Evolutionary conservation across 129 eudicot genomes (phyloP).

Genomic region (Glebionis coronaria): DNA sequence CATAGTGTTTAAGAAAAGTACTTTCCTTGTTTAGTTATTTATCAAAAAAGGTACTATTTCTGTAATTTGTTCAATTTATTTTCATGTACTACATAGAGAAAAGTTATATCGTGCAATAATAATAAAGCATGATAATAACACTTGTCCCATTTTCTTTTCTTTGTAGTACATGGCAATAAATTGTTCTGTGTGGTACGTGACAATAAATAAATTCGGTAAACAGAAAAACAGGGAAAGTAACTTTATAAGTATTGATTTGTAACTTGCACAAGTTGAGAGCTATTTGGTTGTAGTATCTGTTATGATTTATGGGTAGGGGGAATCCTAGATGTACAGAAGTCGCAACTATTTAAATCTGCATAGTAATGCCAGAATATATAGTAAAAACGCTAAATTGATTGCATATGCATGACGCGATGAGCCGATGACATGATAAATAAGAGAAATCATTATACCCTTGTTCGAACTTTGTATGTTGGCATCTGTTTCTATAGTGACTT

Average conservation of each 20-base stretch:
- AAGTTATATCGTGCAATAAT: too few relatives aligned
- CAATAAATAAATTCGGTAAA: too few relatives aligned
- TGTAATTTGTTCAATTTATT: too few relatives aligned
- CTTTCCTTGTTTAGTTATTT: too few relatives aligned
- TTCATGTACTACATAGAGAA: too few relatives aligned
- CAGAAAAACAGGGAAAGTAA: too few relatives aligned
- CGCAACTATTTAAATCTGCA: background rate
- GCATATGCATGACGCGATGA: background rate
- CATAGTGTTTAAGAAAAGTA: background rate
- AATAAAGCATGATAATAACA: too few relatives aligned
- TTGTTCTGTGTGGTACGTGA: too few relatives aligned
- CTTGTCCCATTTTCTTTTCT: too few relatives aligned
- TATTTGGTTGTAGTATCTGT: background rate
- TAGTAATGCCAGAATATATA: background rate
- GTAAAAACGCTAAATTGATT: background rate
- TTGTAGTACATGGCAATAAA: too few relatives aligned
- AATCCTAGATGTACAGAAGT: background rate
- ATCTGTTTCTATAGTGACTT: background rate
- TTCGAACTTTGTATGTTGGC: background rate
- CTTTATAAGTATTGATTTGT: background rate
- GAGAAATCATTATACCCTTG: background rate
- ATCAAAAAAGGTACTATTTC: too few relatives aligned
- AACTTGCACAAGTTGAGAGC: conserved; percentile 2
- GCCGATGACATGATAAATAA: background rate
- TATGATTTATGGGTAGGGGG: background rate